Evolutionary conservation across 768 basidiomycete genomes (phyloP).

Genomic region (Boletellus ananas): DNA sequence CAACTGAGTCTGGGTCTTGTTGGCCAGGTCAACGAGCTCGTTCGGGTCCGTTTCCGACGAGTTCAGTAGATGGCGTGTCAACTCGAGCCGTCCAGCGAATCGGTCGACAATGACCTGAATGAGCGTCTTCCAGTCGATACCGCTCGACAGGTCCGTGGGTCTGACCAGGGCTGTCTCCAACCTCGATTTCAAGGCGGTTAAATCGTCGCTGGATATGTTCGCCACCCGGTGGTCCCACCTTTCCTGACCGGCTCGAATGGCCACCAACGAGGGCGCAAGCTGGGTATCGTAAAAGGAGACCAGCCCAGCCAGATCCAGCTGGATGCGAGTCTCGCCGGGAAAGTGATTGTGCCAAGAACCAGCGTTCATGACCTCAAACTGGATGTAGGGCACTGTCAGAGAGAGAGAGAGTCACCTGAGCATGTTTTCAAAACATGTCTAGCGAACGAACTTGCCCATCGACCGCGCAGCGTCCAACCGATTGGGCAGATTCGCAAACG

Average conservation of each 20-base stretch:
- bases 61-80: neutral
- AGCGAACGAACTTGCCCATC: too few species aligned
- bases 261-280: conserved; percentile 10
- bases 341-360: conserved; percentile 19
- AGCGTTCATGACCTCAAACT: conserved; percentile 11
- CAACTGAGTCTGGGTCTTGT: neutral
- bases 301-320: conserved; percentile 5
- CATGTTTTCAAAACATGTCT: neutral
- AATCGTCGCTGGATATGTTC: conserved; percentile 12
- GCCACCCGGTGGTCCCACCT: conserved; percentile 14
- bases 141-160: conserved; percentile 16
- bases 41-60: neutral
- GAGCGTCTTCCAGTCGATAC: conserved; percentile 32
- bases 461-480: neutral
- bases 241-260: conserved; percentile 8
- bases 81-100: neutral
- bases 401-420: neutral
- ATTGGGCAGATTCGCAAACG: conserved; percentile 30
- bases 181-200: neutral
- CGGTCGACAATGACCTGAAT: neutral
- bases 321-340: conserved; percentile 22
- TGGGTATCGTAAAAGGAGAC: conserved; percentile 9
- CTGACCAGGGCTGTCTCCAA: conserved; percentile 1
- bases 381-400: neutral
- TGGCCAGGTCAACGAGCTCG: neutral